Evolutionary conservation across 2,329 filamentous ascomycete species (phyloP).

Genomic region (Verticillium tricorpus): DNA sequence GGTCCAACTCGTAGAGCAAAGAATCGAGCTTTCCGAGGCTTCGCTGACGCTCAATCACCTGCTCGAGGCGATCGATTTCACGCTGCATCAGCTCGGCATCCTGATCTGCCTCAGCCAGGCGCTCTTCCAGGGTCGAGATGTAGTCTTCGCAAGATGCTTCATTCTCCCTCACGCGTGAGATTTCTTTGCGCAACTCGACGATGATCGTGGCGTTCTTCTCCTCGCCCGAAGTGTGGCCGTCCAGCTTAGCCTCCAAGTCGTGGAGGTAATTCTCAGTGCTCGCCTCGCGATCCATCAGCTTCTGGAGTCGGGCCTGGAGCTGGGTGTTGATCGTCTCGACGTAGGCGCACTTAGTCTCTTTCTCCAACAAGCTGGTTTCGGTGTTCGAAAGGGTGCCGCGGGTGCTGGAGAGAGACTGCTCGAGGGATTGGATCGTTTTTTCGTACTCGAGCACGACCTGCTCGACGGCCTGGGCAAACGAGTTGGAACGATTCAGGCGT

Average conservation of each 20-base stretch:
- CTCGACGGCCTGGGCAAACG: constrained; percentile 92
- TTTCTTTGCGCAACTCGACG: constrained; percentile 83
- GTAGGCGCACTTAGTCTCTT: constrained; percentile 90
- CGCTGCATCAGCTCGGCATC: constrained; percentile 96
- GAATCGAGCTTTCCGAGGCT: constrained; percentile 94
- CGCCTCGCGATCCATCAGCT: constrained; percentile 83
- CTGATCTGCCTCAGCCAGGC: constrained; percentile 91
- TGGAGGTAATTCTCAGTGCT: constrained; percentile 92
- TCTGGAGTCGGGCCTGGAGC: constrained; percentile 84
- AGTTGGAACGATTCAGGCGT: constrained; percentile 88
- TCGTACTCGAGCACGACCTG: constrained; percentile 97
- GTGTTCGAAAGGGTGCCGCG: constrained; percentile 76
- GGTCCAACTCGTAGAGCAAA: constrained; percentile 83
- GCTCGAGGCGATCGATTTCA: constrained; percentile 88
- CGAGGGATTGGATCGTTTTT: constrained; percentile 92
- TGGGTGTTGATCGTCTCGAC: constrained; percentile 89
- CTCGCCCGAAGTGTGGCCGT: constrained; percentile 85
- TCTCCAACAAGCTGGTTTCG: constrained; percentile 84
- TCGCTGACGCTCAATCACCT: constrained; percentile 90
- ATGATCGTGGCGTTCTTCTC: constrained; percentile 88
- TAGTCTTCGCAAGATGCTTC: constrained; percentile 92
- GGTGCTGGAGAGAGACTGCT: constrained; percentile 86
- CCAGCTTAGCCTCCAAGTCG: constrained; percentile 84
- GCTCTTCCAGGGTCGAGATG: constrained; percentile 93
- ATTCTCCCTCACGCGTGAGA: constrained; percentile 81